These are phyloP conservation scores for Backusella parvicylindrica DNA, from an alignment of 192 early-diverging fungal species.

Conservation along the genomic window DNA sequence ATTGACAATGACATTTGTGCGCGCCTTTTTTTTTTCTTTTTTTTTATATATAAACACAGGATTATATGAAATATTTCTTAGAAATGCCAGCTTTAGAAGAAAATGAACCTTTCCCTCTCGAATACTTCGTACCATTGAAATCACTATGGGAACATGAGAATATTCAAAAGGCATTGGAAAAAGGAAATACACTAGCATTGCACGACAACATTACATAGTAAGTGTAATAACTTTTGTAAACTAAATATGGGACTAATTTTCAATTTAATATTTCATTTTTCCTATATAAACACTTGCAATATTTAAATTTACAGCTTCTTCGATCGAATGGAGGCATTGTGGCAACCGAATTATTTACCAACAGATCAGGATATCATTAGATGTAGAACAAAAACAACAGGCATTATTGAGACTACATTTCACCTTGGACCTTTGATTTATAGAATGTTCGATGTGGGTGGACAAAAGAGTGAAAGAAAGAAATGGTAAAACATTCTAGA, in stretches of 20 bases:
- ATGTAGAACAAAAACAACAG: constrained; percentile 56
- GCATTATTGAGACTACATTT: constrained; percentile 57
- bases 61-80: constrained; percentile 33
- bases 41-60: constrained; percentile 3
- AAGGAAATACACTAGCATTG: constrained; percentile 47
- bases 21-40: neutral
- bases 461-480: constrained; percentile 94
- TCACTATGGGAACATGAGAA: constrained; percentile 42
- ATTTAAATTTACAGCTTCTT: constrained; percentile 38
- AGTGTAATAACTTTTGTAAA: constrained; percentile 19
- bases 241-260: neutral
- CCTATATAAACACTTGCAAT: neutral
- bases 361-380: constrained; percentile 57
- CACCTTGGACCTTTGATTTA: constrained; percentile 50
- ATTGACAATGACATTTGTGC: neutral
- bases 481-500: constrained; percentile 67
- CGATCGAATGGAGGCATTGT: constrained; percentile 46
- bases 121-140: constrained; percentile 40
- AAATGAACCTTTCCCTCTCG: constrained; percentile 36
- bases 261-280: neutral
- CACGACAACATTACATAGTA: constrained; percentile 53
- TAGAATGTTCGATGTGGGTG: constrained; percentile 96
- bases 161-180: constrained; percentile 36
- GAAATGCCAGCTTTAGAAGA: constrained; percentile 31
- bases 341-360: constrained; percentile 44